Evolutionary conservation across 148 eudicot genomes (phyloP), one percentile per base, ranked within the genome.

Genomic region (Amaranthus cruentus): DNA sequence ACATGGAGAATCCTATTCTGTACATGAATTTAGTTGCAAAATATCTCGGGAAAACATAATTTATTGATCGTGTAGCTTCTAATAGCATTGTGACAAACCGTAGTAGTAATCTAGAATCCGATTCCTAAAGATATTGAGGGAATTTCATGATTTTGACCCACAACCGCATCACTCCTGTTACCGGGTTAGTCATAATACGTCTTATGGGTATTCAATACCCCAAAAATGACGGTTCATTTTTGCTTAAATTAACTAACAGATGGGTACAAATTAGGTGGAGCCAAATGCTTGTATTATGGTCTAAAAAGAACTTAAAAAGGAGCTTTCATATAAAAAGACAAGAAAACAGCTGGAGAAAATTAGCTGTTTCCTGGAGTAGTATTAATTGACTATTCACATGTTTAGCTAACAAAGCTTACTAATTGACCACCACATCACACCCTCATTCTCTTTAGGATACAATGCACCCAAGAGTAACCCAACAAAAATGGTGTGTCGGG

Each of bases 321-420:
- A 47, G n/a, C 51, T 58, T 28, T 49, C 55, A 13, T 50, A 5
- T 58, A 69, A 38, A 49, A 56, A 52, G 73, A 67, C 71, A 75
- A 80, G 28, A 62, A 79, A 75, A 80, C 79, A 80, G 79, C 78
- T 79, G 79, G 72, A 64, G 54, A 54, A 14, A 46, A 5, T 55
- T 56, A 59, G 78, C 63, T 75, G 76, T 80, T 65, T 71, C 54
- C 67, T 44, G 59, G 8, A 44, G 55, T 55, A 64, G 56, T 46
- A 58, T 9, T 51, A 18, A 77, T 56, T 61, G 58, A 43, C 69
- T 43, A 46, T 61, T 48, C 69, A 44, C 44, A 47, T 67, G 54
- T 43, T 78, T 66, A 8, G 49, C 57, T 15, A 59, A n/a, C 71
- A 69, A 68, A 49, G 38, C 55, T 52, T 62, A 49, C 55, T 52